These are phyloP conservation scores for Collybiopsis confluens DNA, from an alignment of 768 basidiomycete genomes.

Conservation along the genomic window DNA sequence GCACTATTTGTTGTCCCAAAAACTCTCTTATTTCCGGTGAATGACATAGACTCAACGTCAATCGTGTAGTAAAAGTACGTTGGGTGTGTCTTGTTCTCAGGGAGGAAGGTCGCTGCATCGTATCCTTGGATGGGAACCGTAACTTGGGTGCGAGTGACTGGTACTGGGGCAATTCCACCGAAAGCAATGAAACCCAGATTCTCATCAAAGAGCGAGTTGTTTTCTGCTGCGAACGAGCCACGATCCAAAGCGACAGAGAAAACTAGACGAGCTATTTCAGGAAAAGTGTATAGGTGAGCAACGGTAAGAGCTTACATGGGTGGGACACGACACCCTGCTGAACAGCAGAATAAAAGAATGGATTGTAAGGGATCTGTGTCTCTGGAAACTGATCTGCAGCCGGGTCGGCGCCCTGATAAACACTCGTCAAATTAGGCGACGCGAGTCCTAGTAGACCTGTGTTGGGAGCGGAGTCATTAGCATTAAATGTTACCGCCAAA, in stretches of 20 bases:
- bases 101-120: conserved; percentile 13
- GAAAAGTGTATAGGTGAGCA: not conserved
- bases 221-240: conserved; percentile 16
- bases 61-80: conserved; percentile 19
- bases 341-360: conserved; percentile 17
- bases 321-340: conserved; percentile 11
- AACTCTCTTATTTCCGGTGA: conserved; percentile 12
- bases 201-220: conserved; percentile 15
- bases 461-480: too few species aligned
- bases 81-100: conserved; percentile 9
- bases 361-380: conserved; percentile 14
- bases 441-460: conserved; percentile 18
- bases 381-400: conserved; percentile 10
- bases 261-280: conserved; percentile 7
- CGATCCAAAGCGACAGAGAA: conserved; percentile 21
- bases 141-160: conserved; percentile 10
- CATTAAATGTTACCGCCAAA: too few species aligned
- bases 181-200: conserved; percentile 20
- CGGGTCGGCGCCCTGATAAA: conserved; percentile 17
- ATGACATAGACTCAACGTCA: conserved; percentile 16
- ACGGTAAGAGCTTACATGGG: conserved; percentile 11
- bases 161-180: conserved; percentile 21
- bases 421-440: conserved; percentile 18
- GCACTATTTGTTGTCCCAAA: conserved; percentile 9
- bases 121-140: conserved; percentile 20